Evolutionary conservation across 2,329 filamentous ascomycete genomes (phyloP).

Genomic region (Aspergillus luchuensis): DNA sequence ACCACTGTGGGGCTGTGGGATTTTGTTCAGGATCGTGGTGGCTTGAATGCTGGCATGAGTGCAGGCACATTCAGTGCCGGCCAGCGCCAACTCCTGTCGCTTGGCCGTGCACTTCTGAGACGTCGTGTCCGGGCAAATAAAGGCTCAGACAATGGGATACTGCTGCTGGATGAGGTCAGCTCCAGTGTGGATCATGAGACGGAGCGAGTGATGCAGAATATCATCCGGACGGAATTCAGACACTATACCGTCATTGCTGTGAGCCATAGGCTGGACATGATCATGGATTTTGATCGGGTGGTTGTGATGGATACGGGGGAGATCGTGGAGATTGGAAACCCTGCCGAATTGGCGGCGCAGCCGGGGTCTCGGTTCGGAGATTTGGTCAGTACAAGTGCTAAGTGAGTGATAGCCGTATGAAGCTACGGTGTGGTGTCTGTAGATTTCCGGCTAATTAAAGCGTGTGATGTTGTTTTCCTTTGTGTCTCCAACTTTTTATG

Average conservation of each 20-base stretch:
- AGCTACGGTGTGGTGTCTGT: too few relatives aligned
- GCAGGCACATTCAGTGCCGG: conserved; percentile 7
- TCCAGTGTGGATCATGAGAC: conserved; percentile 19
- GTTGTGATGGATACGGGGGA: conserved; percentile 27
- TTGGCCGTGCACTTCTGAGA: conserved; percentile 7
- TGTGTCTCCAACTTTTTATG: fast-evolving
- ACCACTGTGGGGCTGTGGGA: background rate
- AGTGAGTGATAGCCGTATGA: background rate
- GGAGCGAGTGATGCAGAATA: conserved; percentile 26
- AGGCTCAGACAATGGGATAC: conserved; percentile 12
- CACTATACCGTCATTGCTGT: conserved; percentile 32
- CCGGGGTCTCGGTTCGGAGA: conserved; percentile 11
- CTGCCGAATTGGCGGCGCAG: conserved; percentile 3
- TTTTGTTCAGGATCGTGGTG: conserved; percentile 5
- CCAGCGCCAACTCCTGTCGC: conserved; percentile 10
- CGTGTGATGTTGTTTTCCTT: too few relatives aligned
- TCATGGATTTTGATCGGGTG: conserved; percentile 34
- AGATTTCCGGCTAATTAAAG: too few relatives aligned
- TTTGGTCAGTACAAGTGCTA: conserved; percentile 1
- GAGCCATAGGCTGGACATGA: conserved; percentile 31
- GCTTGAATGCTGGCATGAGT: conserved; percentile 1
- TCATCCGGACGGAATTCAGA: conserved; percentile 29
- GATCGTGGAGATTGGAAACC: conserved; percentile 23
- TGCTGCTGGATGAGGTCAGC: conserved; percentile 28
- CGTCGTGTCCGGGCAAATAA: background rate